Percentiles rank a stretch among this genome's conserved stretches.
These are phyloP conservation scores for Lentinula edodes DNA, from an alignment of 768 basidiomycete species.

Conservation along the genomic window DNA sequence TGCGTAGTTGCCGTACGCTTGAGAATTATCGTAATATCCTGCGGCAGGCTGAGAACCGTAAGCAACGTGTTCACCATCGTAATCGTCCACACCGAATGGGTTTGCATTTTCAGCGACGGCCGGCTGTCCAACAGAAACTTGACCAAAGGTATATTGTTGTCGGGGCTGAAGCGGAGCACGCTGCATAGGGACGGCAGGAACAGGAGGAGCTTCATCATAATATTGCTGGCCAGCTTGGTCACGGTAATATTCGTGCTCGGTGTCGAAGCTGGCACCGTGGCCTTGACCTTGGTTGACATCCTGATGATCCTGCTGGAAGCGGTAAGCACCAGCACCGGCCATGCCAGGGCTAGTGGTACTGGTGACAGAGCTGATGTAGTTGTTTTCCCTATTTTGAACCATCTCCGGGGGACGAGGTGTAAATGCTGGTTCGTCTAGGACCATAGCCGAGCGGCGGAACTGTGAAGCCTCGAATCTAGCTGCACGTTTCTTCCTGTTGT, in stretches of 20 bases:
- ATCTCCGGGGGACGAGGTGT: slow-evolving; percentile 5
- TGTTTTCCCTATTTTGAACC: slow-evolving; percentile 4
- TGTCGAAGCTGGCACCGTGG: not conserved
- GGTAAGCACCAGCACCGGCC: slow-evolving; percentile 6
- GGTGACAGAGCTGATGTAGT: not conserved
- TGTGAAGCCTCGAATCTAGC: slow-evolving; percentile 4
- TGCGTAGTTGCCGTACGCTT: not conserved
- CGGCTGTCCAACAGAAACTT: not conserved
- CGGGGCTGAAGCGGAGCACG: slow-evolving; percentile 3
- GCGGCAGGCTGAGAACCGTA: not conserved
- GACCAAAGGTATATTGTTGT: slow-evolving; percentile 7
- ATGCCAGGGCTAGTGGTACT: slow-evolving; percentile 1
- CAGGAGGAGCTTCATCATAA: not conserved
- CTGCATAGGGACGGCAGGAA: not conserved
- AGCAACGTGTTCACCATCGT: not conserved
- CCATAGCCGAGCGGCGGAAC: slow-evolving; percentile 6
- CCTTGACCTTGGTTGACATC: not conserved
- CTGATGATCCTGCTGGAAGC: slow-evolving; percentile 1
- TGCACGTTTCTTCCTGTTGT: not conserved
- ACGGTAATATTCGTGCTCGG: not conserved
- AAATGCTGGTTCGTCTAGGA: not conserved
- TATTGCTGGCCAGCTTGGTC: not conserved
- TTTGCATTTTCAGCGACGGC: not conserved
- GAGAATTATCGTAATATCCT: not conserved
- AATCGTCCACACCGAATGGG: not conserved